These are phyloP conservation scores for Agaricus blazei DNA, from an alignment of 768 basidiomycete genomes.

Conservation along the genomic window DNA sequence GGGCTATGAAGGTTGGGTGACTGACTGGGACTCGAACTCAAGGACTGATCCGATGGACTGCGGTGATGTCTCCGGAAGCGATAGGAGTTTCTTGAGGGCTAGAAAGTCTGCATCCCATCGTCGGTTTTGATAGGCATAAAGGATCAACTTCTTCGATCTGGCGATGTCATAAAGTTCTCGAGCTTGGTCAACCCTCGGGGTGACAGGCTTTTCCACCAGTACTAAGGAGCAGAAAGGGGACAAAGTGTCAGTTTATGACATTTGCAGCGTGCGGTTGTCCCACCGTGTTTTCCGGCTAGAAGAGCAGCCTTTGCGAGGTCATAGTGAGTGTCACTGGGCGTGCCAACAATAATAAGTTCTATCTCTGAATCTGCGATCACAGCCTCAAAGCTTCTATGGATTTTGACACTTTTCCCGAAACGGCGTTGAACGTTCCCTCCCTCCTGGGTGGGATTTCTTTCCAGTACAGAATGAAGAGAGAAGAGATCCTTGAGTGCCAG, in stretches of 20 bases:
- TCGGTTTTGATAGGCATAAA: conserved; percentile 73
- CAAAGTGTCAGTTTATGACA: background rate
- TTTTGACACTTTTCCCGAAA: conserved; percentile 53
- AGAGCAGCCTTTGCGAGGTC: conserved; percentile 58
- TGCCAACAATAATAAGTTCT: conserved; percentile 64
- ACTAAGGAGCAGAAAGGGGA: conserved; percentile 32
- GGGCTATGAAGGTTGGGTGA: background rate
- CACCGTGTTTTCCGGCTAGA: conserved; percentile 71
- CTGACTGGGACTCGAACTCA: conserved; percentile 76
- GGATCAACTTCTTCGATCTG: conserved; percentile 49
- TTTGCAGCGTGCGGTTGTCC: conserved; percentile 6
- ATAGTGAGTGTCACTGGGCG: conserved; percentile 74
- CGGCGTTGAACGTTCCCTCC: conserved; percentile 63
- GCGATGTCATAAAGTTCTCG: conserved; percentile 57
- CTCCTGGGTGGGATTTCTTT: conserved; percentile 57
- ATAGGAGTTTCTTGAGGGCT: conserved; percentile 54
- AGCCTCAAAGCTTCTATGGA: conserved; percentile 55
- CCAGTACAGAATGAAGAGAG: conserved; percentile 67
- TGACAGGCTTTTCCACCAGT: conserved; percentile 77
- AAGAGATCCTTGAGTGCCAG: conserved; percentile 67
- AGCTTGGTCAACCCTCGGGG: conserved; percentile 55
- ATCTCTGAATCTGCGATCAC: conserved; percentile 60
- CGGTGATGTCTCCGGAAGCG: conserved; percentile 44
- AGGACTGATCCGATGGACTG: conserved; percentile 55
- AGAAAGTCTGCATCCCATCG: conserved; percentile 80